These are phyloP conservation scores for Penicillium lividum DNA, from an alignment of 495 filamentous ascomycete species.

Conservation along the genomic window DNA sequence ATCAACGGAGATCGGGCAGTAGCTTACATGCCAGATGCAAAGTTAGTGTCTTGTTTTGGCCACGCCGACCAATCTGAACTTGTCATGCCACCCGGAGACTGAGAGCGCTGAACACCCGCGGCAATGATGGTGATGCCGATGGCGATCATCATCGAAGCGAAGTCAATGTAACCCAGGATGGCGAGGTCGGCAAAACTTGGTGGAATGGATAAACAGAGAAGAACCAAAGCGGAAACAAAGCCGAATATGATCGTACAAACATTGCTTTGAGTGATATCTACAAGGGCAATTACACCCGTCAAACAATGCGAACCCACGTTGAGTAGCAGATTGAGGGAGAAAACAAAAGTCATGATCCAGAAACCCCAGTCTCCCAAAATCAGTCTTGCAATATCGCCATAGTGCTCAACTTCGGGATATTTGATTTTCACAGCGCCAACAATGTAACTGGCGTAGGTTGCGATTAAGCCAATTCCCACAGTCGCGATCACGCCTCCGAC, in stretches of 20 bases:
- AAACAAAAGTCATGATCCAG: constrained; percentile 58
- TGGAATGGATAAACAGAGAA: constrained; percentile 60
- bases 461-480: constrained; percentile 57
- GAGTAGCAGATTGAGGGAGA: constrained; percentile 61
- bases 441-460: constrained; percentile 67
- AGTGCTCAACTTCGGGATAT: constrained; percentile 61
- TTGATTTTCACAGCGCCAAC: constrained; percentile 66
- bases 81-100: background rate
- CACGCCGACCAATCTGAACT: constrained; percentile 30
- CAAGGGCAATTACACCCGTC: constrained; percentile 66
- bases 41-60: constrained; percentile 40
- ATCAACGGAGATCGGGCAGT: no score
- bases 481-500: constrained; percentile 51
- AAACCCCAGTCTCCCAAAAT: constrained; percentile 59
- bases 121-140: constrained; percentile 2
- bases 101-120: background rate
- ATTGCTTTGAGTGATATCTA: constrained; percentile 55
- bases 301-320: constrained; percentile 67
- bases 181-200: constrained; percentile 51
- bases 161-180: constrained; percentile 37
- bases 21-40: constrained; percentile 53
- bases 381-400: constrained; percentile 62
- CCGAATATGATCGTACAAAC: constrained; percentile 63
- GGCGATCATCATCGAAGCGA: background rate
- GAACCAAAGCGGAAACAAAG: constrained; percentile 58